Conservation (phyloP, 495 filamentous ascomycete species). For the Neurospora sp. region DNA sequence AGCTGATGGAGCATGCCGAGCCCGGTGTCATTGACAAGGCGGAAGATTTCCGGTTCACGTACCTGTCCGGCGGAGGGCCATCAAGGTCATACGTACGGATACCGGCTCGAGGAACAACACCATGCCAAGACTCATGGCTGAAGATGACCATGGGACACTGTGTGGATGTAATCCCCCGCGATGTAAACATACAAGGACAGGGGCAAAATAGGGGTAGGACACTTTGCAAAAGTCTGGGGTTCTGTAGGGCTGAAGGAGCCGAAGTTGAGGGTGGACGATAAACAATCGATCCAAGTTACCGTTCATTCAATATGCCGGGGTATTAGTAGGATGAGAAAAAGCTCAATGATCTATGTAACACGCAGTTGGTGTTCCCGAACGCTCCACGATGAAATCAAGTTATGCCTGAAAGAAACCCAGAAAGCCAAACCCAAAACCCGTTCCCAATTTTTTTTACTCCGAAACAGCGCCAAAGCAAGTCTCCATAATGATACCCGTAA, state of each 20-base stretch:
- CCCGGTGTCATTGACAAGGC: neutral
- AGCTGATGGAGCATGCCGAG: neutral
- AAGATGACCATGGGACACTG: neutral
- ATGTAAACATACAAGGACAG: neutral
- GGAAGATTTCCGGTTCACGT: neutral
- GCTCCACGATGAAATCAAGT: neutral
- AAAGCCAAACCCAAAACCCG: conserved; percentile 4
- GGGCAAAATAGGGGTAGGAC: neutral
- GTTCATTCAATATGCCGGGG: neutral
- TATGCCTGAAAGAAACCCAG: neutral
- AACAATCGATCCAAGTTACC: neutral
- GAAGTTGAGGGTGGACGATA: neutral
- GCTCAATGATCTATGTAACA: neutral
- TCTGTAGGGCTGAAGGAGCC: neutral
- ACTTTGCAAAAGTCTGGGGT: neutral
- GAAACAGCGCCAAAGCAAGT: conserved; percentile 9
- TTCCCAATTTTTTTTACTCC: neutral
- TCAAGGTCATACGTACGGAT: neutral
- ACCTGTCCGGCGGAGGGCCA: neutral
- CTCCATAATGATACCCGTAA: conserved; percentile 28
- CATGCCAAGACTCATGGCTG: neutral
- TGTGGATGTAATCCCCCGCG: neutral
- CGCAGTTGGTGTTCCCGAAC: neutral
- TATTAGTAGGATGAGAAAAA: neutral
- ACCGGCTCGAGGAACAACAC: neutral